Evolutionary conservation across 805 yeast genomes (phyloP).

Genomic region (Yamadazyma phyllophila): DNA sequence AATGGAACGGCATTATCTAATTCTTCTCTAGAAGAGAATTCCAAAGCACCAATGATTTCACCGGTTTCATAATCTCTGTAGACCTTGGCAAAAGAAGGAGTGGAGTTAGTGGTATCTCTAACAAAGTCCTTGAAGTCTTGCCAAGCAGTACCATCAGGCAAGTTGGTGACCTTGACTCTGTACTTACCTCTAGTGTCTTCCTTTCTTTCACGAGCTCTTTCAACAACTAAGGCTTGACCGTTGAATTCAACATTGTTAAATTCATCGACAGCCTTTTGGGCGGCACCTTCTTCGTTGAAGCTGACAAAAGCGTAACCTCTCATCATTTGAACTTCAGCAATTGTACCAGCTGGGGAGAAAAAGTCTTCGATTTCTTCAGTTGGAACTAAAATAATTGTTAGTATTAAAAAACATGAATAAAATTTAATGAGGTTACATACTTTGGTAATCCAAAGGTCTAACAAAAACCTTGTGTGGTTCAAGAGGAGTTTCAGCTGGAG

Average conservation of each 20-base stretch:
- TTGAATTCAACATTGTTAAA: constrained; percentile 46
- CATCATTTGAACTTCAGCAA: constrained; percentile 65
- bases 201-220: constrained; percentile 54
- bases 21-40: constrained; percentile 65
- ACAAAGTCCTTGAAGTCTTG: constrained; percentile 89
- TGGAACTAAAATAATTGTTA: constrained; percentile 22
- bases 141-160: constrained; percentile 80
- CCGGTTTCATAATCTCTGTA: constrained; percentile 48
- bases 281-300: constrained; percentile 62
- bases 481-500: constrained; percentile 4
- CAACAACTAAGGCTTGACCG: constrained; percentile 51
- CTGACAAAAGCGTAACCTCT: constrained; percentile 90
- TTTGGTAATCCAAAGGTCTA: constrained; percentile 61
- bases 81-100: constrained; percentile 60
- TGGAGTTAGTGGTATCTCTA: constrained; percentile 64
- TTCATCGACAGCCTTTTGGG: constrained; percentile 48
- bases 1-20: constrained; percentile 71
- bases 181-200: constrained; percentile 68
- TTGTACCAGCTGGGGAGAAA: constrained; percentile 63
- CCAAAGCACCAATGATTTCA: constrained; percentile 50
- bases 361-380: constrained; percentile 64
- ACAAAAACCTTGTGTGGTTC: constrained; percentile 45
- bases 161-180: constrained; percentile 65
- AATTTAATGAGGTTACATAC: constrained; percentile 19
- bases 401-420: neutral